Base-by-base conservation (phyloP, 176 grass and related monocot species). In the Phyllostachys edulis region DNA sequence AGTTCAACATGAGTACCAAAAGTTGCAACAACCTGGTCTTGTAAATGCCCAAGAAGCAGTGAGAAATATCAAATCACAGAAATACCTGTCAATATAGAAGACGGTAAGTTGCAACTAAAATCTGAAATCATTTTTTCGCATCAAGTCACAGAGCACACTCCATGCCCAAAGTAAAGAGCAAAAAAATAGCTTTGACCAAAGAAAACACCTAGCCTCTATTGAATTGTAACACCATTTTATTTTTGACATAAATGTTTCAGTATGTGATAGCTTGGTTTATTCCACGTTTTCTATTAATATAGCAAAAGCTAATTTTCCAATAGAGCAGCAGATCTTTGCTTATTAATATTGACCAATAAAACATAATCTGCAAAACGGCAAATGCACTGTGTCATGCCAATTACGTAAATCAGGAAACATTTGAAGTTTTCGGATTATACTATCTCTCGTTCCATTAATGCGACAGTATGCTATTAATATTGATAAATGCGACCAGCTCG, bases 61-160 rank as follows among this genome's bases (percentile, higher is more conserved):
- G 47, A 74, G 45, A 45, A 80, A 80, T 80, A 75, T 46, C 75
- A 84, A 87, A 80, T 36, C 75, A 76, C 69, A 62, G 50, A 69
- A 81, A 81, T 75, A 75, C 80, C 89, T 90, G 75, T 75, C 50
- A 80, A 80, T 45, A 78, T 26, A 68, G 72, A 85, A 61, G 50
- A 59, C 55, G 6, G 23, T 85, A 76, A 85, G 39, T 69, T 23
- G 24, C 14, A 78, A 60, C 78, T 68, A 59, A 45, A 79, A 74
- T 32, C 3, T 75, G 15, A 62, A 74, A 85, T 37, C 24, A 52
- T 16, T 54, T 32, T 55, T 85, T 50, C 2, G 12, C 11, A 32
- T 59, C 59, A 73, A 82, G 44, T 63, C 40, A 40, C 21, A 68
- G 29, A 50, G 18, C n/a, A 75, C 18, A 40, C 41, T 41, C 16